A percentile compares a stretch with the other conserved stretches of the same genome.
Conservation (phyloP, 352 stramenopile species). For the Phytophthora aleatoria region DNA sequence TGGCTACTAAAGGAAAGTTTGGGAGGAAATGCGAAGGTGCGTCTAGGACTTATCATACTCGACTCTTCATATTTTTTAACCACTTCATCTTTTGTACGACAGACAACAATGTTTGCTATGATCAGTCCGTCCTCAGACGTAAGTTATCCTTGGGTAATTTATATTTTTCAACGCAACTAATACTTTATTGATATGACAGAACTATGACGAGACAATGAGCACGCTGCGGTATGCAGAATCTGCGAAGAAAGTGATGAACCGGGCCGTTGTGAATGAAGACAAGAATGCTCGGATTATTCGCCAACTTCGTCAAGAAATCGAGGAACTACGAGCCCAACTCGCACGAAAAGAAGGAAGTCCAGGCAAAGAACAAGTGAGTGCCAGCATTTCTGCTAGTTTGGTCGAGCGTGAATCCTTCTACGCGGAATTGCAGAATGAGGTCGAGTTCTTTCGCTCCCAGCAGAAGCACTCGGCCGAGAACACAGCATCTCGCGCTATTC, state of each 20-base stretch:
- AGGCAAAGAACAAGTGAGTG: conserved; percentile 35
- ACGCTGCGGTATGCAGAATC: conserved; percentile 85
- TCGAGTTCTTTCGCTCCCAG: conserved; percentile 46
- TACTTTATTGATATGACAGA: conserved; percentile 32
- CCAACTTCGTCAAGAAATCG: conserved; percentile 75
- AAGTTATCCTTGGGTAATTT: conserved; percentile 4
- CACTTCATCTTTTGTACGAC: not conserved
- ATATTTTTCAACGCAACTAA: not conserved
- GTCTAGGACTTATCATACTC: not conserved
- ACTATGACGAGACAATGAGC: conserved; percentile 88
- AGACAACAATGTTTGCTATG: conserved; percentile 91
- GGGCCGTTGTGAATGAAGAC: conserved; percentile 83
- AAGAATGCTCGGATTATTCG: conserved; percentile 82
- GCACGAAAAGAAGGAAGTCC: conserved; percentile 35
- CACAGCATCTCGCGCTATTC: conserved; percentile 15
- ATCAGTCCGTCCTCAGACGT: conserved; percentile 77
- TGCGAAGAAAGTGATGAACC: conserved; percentile 85
- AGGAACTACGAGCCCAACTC: conserved; percentile 56
- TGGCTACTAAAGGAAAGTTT: conserved; percentile 89
- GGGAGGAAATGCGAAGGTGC: conserved; percentile 79
- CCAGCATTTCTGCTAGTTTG: conserved; percentile 39
- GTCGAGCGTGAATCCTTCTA: conserved; percentile 59
- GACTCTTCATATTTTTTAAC: not conserved
- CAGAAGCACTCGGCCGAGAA: conserved; percentile 26
- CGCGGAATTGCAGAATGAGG: conserved; percentile 50